These are phyloP conservation scores for Backusella psychrophila DNA, from an alignment of 192 early-diverging fungal genomes.

Conservation along the genomic window DNA sequence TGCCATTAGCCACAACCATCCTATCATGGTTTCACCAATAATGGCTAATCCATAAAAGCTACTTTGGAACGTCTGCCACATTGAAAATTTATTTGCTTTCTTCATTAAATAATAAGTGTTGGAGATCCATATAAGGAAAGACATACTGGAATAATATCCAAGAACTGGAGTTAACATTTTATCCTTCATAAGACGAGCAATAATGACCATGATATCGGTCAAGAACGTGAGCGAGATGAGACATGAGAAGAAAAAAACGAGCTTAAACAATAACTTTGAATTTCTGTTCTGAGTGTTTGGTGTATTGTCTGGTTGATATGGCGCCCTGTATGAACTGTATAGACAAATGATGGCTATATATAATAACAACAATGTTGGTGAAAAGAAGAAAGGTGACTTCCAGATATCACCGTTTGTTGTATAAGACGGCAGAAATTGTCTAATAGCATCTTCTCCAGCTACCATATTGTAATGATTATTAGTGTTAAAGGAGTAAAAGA, in stretches of 20 bases:
- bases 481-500: background rate
- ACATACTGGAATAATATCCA: conserved; percentile 39
- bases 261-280: conserved; percentile 17
- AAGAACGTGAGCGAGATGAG: conserved; percentile 35
- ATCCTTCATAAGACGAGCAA: conserved; percentile 34
- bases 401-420: conserved; percentile 16
- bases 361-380: conserved; percentile 9
- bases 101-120: conserved; percentile 31
- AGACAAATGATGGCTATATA: conserved; percentile 13
- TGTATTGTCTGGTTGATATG: background rate
- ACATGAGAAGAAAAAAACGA: conserved; percentile 28
- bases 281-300: background rate
- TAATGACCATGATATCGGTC: conserved; percentile 26
- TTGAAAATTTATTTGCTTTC: conserved; percentile 33
- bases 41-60: conserved; percentile 45
- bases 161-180: conserved; percentile 38
- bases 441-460: background rate
- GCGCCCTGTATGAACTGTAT: conserved; percentile 2
- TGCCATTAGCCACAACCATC: conserved; percentile 37
- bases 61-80: conserved; percentile 48
- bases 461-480: background rate
- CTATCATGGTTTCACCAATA: conserved; percentile 42
- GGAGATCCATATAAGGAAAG: conserved; percentile 32
- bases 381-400: conserved; percentile 23
- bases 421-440: conserved; percentile 15